phyloP scores from a whole-genome alignment of 768 basidiomycete species.

The Leccinum sublutescens region DNA sequence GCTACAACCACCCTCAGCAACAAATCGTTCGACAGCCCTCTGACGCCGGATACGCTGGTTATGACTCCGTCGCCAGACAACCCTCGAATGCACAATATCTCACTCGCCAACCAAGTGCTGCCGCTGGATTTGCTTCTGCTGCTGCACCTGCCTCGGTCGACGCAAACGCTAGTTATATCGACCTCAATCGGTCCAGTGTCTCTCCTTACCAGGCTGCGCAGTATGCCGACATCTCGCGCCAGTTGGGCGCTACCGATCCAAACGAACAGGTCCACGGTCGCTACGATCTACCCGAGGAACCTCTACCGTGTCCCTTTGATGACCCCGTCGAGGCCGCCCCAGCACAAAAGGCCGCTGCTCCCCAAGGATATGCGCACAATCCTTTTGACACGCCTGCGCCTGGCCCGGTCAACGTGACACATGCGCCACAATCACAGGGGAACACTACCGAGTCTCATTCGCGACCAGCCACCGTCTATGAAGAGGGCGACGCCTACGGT shows the following conservation, averaged over 20 bases:
- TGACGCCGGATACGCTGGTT: conserved; percentile 19
- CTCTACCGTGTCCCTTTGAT: conserved; percentile 31
- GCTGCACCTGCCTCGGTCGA: conserved; percentile 16
- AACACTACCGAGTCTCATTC: conserved; percentile 22
- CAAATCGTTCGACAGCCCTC: conserved; percentile 22
- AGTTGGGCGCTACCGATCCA: conserved; percentile 39
- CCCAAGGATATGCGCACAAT: conserved; percentile 31
- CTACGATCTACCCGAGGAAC: conserved; percentile 19
- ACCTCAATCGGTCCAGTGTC: conserved; percentile 65
- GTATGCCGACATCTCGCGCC: conserved; percentile 67
- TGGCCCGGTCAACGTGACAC: conserved; percentile 8
- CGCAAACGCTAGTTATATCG: conserved; percentile 49
- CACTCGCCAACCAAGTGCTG: conserved; percentile 17
- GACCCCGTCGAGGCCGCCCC: conserved; percentile 10
- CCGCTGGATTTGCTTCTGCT: conserved; percentile 13
- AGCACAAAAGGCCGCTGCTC: conserved; percentile 32
- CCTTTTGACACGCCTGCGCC: conserved; percentile 16
- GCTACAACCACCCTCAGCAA: conserved; percentile 29
- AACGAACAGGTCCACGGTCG: conserved; percentile 15
- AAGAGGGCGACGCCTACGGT: conserved; percentile 67
- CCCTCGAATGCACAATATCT: conserved; percentile 26
- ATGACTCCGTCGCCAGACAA: conserved; percentile 24
- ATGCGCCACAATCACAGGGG: conserved; percentile 10
- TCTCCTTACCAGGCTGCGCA: conserved; percentile 75
- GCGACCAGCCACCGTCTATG: conserved; percentile 51